Evolutionary conservation across 257 asterid genomes (phyloP), one percentile per base, ranked within the genome.

Genomic region (Henckelia pumila): DNA sequence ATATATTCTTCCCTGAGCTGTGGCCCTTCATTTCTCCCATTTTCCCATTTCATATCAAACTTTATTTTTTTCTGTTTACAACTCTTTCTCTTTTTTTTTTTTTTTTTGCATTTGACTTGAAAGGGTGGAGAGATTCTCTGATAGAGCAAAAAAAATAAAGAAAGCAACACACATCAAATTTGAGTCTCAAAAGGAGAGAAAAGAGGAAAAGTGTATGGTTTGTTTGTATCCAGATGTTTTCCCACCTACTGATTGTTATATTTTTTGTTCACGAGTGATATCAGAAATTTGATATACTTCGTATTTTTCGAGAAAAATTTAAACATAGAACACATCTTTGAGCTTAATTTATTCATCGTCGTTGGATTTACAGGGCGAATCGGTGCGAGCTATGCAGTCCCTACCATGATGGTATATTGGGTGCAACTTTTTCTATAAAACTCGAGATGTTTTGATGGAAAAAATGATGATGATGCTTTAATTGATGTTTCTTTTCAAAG

Each of bases 101-200:
- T 70, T 80, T 66, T 66, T 75, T 74, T 70, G 79, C 81, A 83
- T 85, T 87, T 87, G 98, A 87, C 95, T 81, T 87, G 78, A 79
- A 83, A 71, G 84, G 79, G 64, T 56, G 79, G 72, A 73, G 86
- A 82, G 95, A 87, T 84, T 92, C 88, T 84, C 55, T 67, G 72
- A 69, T 88, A 80, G 79, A 80, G 88, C 85, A 85, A 82, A 79
- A 82, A 79, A 14, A 77, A 85, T 83, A 85, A 83, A 85, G 83
- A 79, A 91, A 89, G 88, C 82, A 82, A 77, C 84, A 85, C 80
- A 73, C 83, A 75, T 80, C 80, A 79, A 47, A 78, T 85, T 83
- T 70, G 73, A 68, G 82, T 82, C 94, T 87, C 85, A 79, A 89
- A 84, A 84, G 92, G 73, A 86, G 89, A 82, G 95, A 85, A 84